Conservation (phyloP, 257 asterid species). For the Primulina huaijiensis region DNA sequence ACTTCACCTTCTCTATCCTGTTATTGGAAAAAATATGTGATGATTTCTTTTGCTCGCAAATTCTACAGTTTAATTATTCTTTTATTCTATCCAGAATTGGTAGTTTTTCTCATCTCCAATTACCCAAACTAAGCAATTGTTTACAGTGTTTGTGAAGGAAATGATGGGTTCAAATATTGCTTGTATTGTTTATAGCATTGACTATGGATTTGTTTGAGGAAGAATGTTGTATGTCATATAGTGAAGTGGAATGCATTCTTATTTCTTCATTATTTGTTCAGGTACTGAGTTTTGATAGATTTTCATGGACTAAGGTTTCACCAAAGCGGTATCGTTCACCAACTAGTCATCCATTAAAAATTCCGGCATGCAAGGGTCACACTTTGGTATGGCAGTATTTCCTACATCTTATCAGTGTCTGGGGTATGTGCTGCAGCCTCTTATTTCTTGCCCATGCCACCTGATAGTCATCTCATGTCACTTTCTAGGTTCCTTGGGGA, state of each 20-base stretch:
- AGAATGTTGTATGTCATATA: slow-evolving; percentile 6
- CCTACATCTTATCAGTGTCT: background rate
- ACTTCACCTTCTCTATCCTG: background rate
- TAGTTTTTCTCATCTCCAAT: slow-evolving; percentile 1
- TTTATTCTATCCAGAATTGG: slow-evolving; percentile 1
- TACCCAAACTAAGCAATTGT: background rate
- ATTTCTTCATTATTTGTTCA: slow-evolving; percentile 28
- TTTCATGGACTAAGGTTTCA: slow-evolving; percentile 79
- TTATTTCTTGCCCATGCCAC: slow-evolving; percentile 14
- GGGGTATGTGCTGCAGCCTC: slow-evolving; percentile 3
- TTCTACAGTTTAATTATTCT: background rate
- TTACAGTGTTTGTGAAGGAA: slow-evolving; percentile 10
- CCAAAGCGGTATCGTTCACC: slow-evolving; percentile 93
- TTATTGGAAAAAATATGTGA: background rate
- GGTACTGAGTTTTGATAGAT: slow-evolving; percentile 83
- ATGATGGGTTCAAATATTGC: slow-evolving; percentile 9
- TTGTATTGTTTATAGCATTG: background rate
- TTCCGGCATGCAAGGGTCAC: slow-evolving; percentile 99
- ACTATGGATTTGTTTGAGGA: slow-evolving; percentile 11
- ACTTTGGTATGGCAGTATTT: slow-evolving; percentile 56
- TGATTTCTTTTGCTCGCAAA: background rate
- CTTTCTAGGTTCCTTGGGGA: slow-evolving; percentile 88
- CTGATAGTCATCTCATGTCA: slow-evolving; percentile 13
- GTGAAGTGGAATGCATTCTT: slow-evolving; percentile 20
- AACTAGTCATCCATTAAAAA: slow-evolving; percentile 76